Evolutionary conservation across 306 rosid species (phyloP).

Genomic region (Glycine latifolia): DNA sequence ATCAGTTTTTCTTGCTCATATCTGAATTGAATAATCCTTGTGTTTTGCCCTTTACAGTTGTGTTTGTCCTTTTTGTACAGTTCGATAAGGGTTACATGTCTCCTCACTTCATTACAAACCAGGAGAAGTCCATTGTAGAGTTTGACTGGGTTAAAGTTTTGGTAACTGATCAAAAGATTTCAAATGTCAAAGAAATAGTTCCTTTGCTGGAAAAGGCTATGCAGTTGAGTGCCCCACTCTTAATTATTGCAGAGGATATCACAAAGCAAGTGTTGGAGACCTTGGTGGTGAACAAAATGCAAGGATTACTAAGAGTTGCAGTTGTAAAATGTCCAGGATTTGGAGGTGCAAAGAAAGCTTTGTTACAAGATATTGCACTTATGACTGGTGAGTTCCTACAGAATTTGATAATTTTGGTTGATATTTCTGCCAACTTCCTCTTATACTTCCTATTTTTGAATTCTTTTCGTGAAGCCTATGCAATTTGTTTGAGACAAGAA

Average conservation of each 20-base stretch:
- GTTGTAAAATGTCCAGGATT: constrained; percentile 91
- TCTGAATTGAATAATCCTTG: constrained; percentile 41
- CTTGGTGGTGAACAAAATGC: constrained; percentile 81
- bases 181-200: constrained; percentile 74
- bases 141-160: constrained; percentile 87
- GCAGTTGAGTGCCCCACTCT: constrained; percentile 88
- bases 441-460: constrained; percentile 28
- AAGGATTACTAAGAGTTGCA: constrained; percentile 87
- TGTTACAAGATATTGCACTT: constrained; percentile 93
- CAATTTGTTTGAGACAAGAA: neutral
- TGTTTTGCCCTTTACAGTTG: constrained; percentile 9
- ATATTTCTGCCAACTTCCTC: constrained; percentile 43
- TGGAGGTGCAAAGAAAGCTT: constrained; percentile 80
- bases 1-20: neutral
- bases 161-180: constrained; percentile 93
- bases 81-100: constrained; percentile 95
- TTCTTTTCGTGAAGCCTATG: constrained; percentile 14
- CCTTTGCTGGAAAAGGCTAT: constrained; percentile 87
- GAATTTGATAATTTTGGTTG: constrained; percentile 24
- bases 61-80: constrained; percentile 59
- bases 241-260: constrained; percentile 92
- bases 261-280: constrained; percentile 77
- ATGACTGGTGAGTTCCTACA: constrained; percentile 78
- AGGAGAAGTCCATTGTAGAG: constrained; percentile 83
- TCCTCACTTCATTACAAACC: constrained; percentile 88